These are phyloP conservation scores for Penicillium pulvis DNA, from an alignment of 495 filamentous ascomycete species.

Conservation along the genomic window DNA sequence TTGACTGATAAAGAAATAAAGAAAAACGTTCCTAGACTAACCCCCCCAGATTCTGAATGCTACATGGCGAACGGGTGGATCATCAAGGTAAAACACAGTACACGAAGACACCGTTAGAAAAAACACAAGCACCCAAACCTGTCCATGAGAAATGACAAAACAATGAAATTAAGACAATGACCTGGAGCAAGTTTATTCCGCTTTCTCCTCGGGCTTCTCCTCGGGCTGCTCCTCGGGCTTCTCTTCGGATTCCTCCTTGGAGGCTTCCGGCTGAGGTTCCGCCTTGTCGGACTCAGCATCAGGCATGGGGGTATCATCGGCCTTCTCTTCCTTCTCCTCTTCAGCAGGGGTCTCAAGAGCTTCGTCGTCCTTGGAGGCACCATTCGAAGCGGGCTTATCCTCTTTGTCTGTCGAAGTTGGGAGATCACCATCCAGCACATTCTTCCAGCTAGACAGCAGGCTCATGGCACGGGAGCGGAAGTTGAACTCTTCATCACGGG, in stretches of 20 bases:
- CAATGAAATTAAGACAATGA: neutral
- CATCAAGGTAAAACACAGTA: constrained; percentile 1
- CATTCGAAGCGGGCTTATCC: constrained; percentile 52
- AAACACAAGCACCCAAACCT: constrained; percentile 4
- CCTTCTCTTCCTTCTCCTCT: constrained; percentile 50
- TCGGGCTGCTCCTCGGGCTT: constrained; percentile 22
- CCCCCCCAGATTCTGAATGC: constrained; percentile 4
- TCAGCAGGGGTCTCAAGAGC: constrained; percentile 41
- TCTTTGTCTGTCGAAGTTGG: constrained; percentile 45
- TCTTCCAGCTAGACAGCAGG: constrained; percentile 81
- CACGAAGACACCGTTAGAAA: constrained; percentile 1
- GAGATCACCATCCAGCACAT: constrained; percentile 63
- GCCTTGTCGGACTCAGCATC: constrained; percentile 31
- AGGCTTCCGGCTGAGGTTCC: constrained; percentile 12
- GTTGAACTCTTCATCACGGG: constrained; percentile 78
- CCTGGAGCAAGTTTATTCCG: constrained; percentile 11
- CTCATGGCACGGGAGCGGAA: constrained; percentile 78
- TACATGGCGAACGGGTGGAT: constrained; percentile 8
- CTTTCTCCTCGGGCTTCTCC: constrained; percentile 23
- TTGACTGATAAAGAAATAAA: constrained; percentile 1
- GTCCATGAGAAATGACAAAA: constrained; percentile 10
- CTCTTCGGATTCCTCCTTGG: constrained; percentile 16
- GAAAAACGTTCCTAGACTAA: constrained; percentile 6
- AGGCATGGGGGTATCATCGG: constrained; percentile 48
- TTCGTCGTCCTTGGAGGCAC: constrained; percentile 51